Conservation (phyloP, 352 stramenopile species). For the Phytopythium litorale region DNA sequence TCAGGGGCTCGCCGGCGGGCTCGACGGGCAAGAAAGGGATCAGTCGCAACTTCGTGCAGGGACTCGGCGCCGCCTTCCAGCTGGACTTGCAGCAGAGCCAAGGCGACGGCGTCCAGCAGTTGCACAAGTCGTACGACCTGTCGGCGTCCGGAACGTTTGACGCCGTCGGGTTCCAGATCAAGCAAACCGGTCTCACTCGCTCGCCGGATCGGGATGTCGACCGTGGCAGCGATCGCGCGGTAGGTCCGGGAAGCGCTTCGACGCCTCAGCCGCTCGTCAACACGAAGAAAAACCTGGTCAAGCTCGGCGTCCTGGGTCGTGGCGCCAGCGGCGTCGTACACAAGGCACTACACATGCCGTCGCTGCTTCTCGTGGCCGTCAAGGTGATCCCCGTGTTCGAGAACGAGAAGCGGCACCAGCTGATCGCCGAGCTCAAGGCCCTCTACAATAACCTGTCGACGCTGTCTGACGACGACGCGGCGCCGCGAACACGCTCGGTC, state of each 20-base stretch:
- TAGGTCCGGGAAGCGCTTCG: not conserved
- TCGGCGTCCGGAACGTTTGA: constrained; percentile 82
- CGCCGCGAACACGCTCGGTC: constrained; percentile 24
- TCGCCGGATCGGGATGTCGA: constrained; percentile 39
- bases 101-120: constrained; percentile 17
- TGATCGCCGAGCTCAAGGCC: constrained; percentile 84
- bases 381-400: constrained; percentile 92
- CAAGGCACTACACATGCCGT: constrained; percentile 88
- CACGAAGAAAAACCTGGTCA: constrained; percentile 79
- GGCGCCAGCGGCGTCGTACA: constrained; percentile 88
- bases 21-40: constrained; percentile 66
- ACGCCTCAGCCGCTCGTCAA: constrained; percentile 37
- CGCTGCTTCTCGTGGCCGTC: constrained; percentile 85
- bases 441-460: constrained; percentile 86
- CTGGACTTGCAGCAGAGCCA: constrained; percentile 59
- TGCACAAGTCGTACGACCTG: constrained; percentile 79
- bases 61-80: constrained; percentile 64
- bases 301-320: constrained; percentile 72
- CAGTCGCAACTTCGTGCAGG: constrained; percentile 64
- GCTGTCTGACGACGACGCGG: constrained; percentile 44
- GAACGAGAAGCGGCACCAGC: constrained; percentile 81
- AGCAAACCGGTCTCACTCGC: constrained; percentile 71
- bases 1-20: constrained; percentile 31
- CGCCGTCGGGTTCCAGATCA: constrained; percentile 79
- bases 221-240: not conserved